A percentile compares a stretch with the other conserved stretches of the same genome.
phyloP scores from a whole-genome alignment of 805 yeast genomes.

The Starmerella vaccinii region DNA sequence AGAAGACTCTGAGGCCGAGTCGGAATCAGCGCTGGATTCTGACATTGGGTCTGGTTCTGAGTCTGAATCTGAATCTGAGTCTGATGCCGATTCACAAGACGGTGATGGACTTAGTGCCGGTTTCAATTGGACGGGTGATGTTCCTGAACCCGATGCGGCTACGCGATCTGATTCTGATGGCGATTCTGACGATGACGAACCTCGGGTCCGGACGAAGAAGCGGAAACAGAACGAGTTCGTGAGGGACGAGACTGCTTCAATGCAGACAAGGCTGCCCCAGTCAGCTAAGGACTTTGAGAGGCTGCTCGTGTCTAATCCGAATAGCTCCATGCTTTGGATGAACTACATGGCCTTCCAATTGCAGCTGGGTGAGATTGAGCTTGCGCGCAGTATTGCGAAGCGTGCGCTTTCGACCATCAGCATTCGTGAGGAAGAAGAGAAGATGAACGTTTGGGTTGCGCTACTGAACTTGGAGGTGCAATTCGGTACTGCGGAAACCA shows the following conservation, averaged over 20 bases:
- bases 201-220: conserved; percentile 37
- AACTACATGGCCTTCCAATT: conserved; percentile 96
- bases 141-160: conserved; percentile 33
- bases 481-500: conserved; percentile 75
- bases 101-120: conserved; percentile 64
- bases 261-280: conserved; percentile 79
- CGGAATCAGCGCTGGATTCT: conserved; percentile 44
- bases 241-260: conserved; percentile 76
- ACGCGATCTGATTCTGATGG: conserved; percentile 46
- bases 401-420: conserved; percentile 85
- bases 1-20: conserved; percentile 33
- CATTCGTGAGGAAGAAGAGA: conserved; percentile 86
- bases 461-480: conserved; percentile 84
- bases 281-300: conserved; percentile 89
- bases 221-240: conserved; percentile 32
- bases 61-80: conserved; percentile 48
- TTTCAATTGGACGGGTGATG: conserved; percentile 92
- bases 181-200: conserved; percentile 31
- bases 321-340: conserved; percentile 92
- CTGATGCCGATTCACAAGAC: conserved; percentile 32
- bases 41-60: conserved; percentile 11
- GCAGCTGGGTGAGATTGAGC: conserved; percentile 85
- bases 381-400: conserved; percentile 85
- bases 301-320: conserved; percentile 79
- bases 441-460: conserved; percentile 93